Conservation (phyloP, 192 early-diverging fungal genomes). For the Helicostylum pulchrum region DNA sequence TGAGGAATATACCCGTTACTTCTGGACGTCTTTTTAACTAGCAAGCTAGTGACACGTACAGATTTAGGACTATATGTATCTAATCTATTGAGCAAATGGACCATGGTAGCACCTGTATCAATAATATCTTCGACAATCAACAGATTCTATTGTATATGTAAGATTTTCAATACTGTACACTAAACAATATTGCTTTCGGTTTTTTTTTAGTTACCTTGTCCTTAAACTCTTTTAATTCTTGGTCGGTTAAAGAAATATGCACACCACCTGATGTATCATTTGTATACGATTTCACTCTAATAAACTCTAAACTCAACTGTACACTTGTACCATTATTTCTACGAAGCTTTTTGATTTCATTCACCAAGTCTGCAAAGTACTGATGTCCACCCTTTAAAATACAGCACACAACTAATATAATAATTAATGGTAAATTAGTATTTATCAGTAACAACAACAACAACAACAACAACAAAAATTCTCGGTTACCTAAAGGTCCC, state of each 20-base stretch:
- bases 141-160: slow-evolving; percentile 55
- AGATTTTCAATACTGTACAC: too few relatives aligned
- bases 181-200: too few relatives aligned
- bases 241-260: slow-evolving; percentile 79
- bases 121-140: slow-evolving; percentile 93
- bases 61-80: slow-evolving; percentile 71
- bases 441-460: slow-evolving; percentile 14
- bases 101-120: slow-evolving; percentile 89
- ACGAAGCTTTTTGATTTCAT: slow-evolving; percentile 65
- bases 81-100: slow-evolving; percentile 68
- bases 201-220: too few relatives aligned
- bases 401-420: slow-evolving; percentile 74
- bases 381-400: slow-evolving; percentile 86
- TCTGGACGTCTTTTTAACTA: slow-evolving; percentile 81
- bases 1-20: slow-evolving; percentile 86
- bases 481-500: slow-evolving; percentile 51
- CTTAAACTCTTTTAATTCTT: slow-evolving; percentile 74
- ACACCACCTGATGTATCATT: slow-evolving; percentile 81
- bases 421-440: too few relatives aligned
- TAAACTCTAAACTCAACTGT: slow-evolving; percentile 83
- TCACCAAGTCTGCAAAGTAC: slow-evolving; percentile 74
- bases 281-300: slow-evolving; percentile 85
- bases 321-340: slow-evolving; percentile 62
- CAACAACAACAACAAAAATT: not conserved
- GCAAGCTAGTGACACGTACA: slow-evolving; percentile 77